A percentile compares a stretch with the other conserved stretches of the same genome.
These are phyloP conservation scores for Cutaneotrichosporon dermatis DNA, from an alignment of 1,284 basidiomycete genomes.

Conservation along the genomic window DNA sequence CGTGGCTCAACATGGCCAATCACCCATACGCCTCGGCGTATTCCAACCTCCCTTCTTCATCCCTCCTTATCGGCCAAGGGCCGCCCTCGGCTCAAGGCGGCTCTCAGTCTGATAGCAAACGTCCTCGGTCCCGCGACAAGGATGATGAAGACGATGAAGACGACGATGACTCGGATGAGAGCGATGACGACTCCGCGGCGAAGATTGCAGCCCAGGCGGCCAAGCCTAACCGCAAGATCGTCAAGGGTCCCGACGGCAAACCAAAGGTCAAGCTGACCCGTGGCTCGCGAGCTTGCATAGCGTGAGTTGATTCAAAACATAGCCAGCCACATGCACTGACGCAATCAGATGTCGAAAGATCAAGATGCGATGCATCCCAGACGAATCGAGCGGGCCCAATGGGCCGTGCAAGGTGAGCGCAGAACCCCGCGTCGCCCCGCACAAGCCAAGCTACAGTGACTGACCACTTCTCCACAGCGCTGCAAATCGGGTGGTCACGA, in stretches of 20 bases:
- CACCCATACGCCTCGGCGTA: conserved; percentile 45
- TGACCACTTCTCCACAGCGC: conserved; percentile 43
- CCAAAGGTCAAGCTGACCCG: conserved; percentile 76
- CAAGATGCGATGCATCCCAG: conserved; percentile 98
- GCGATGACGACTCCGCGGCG: conserved; percentile 30
- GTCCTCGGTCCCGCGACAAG: conserved; percentile 12
- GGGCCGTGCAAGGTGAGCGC: conserved; percentile 73
- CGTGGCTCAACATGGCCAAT: conserved; percentile 15
- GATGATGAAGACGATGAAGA: conserved; percentile 20
- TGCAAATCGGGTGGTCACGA: conserved; percentile 72
- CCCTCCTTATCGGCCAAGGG: conserved; percentile 1
- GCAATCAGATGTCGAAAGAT: conserved; percentile 67
- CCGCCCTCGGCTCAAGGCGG: conserved; percentile 3
- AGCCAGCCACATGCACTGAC: background rate
- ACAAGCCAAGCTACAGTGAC: background rate
- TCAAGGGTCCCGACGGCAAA: conserved; percentile 38
- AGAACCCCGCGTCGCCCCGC: background rate
- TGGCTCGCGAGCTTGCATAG: conserved; percentile 57
- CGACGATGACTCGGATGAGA: conserved; percentile 33
- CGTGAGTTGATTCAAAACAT: conserved; percentile 23
- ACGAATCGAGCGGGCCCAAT: conserved; percentile 59
- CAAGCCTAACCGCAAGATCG: conserved; percentile 24
- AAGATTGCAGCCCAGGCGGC: conserved; percentile 17
- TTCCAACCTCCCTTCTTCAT: conserved; percentile 24
- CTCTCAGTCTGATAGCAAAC: conserved; percentile 10